Conservation (phyloP, 1,284 basidiomycete species). For the Austroboletus novae-zelandiae region DNA sequence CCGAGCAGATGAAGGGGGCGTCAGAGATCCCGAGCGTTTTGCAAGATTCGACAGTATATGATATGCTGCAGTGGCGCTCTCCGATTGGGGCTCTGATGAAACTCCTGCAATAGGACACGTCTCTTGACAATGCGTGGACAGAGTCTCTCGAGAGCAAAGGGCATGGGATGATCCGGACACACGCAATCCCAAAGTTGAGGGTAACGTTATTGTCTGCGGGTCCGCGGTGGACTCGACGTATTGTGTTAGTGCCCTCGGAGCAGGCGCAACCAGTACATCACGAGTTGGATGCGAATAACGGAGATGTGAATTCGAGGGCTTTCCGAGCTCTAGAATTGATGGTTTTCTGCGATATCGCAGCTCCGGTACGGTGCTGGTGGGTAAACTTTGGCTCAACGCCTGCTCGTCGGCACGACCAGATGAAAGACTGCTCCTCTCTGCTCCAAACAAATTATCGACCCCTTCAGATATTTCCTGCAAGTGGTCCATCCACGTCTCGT, state of each 20-base stretch:
- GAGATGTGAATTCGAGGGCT: constrained; percentile 38
- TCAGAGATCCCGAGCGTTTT: constrained; percentile 34
- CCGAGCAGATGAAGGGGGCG: constrained; percentile 32
- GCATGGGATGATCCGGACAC: constrained; percentile 39
- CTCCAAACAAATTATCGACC: constrained; percentile 54
- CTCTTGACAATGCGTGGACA: constrained; percentile 1
- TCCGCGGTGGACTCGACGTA: constrained; percentile 58
- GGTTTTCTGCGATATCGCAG: constrained; percentile 42
- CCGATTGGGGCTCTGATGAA: constrained; percentile 32
- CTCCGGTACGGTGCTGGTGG: constrained; percentile 35
- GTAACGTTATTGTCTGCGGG: constrained; percentile 53
- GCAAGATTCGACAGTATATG: constrained; percentile 56
- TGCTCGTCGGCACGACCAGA: constrained; percentile 22
- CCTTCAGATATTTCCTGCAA: constrained; percentile 61
- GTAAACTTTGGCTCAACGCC: constrained; percentile 54
- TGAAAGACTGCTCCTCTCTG: constrained; percentile 12
- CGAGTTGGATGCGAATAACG: constrained; percentile 51
- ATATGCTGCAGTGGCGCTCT: constrained; percentile 53
- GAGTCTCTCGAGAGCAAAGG: constrained; percentile 14
- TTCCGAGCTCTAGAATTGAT: constrained; percentile 45
- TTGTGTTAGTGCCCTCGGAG: constrained; percentile 73
- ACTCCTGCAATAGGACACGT: constrained; percentile 19
- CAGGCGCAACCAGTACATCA: constrained; percentile 54
- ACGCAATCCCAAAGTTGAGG: constrained; percentile 68
- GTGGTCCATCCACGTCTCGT: constrained; percentile 62